Percentiles rank a stretch among this genome's conserved stretches.
phyloP scores from a whole-genome alignment of 441 rosid species.

The Gossypium aridum region DNA sequence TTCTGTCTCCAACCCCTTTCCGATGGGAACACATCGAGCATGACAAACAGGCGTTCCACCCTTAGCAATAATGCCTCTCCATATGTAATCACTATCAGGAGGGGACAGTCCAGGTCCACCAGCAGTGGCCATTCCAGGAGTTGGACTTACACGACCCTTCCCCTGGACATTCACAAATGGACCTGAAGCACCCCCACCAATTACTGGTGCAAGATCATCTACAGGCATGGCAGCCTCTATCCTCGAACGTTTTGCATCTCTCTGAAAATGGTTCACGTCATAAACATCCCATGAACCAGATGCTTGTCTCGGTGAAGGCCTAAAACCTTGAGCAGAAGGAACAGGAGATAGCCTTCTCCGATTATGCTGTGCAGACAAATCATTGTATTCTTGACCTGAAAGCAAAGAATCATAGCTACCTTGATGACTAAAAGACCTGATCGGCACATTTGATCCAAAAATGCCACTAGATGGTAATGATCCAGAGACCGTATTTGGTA shows the following conservation, averaged over 20 bases:
- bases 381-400: conserved; percentile 43
- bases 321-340: conserved; percentile 50
- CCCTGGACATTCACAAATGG: conserved; percentile 34
- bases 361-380: conserved; percentile 26
- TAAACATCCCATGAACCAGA: conserved; percentile 77
- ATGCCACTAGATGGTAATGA: conserved; percentile 29
- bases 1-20: conserved; percentile 46
- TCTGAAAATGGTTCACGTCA: conserved; percentile 51
- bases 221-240: conserved; percentile 45
- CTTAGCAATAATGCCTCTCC: conserved; percentile 78
- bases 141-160: conserved; percentile 42
- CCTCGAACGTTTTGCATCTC: conserved; percentile 67
- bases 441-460: conserved; percentile 34
- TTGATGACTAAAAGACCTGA: conserved; percentile 47
- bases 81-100: conserved; percentile 49
- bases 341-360: conserved; percentile 71
- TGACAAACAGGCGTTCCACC: conserved; percentile 77
- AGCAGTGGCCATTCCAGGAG: conserved; percentile 22
- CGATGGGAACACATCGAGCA: conserved; percentile 69
- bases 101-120: conserved; percentile 30
- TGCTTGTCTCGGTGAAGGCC: conserved; percentile 46
- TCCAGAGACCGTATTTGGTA: conserved; percentile 25
- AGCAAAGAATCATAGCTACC: conserved; percentile 43
- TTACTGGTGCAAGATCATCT: conserved; percentile 41
- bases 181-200: conserved; percentile 32